phyloP scores from a whole-genome alignment of 2,329 filamentous ascomycete genomes.

The Fusarium pininemorale region DNA sequence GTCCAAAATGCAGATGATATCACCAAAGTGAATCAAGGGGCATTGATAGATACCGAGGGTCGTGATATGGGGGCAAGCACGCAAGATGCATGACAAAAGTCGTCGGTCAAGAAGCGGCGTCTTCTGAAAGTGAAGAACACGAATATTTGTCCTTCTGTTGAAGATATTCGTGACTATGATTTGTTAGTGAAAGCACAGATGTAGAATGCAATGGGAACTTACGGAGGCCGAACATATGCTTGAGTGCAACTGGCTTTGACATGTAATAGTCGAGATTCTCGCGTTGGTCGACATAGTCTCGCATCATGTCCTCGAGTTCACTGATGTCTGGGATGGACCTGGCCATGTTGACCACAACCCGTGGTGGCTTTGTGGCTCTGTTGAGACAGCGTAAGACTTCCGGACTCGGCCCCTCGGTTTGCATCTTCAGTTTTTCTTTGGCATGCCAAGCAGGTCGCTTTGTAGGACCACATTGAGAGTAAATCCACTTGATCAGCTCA shows the following conservation, averaged over 20 bases:
- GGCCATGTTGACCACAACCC: conserved; percentile 4
- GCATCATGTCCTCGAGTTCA: neutral
- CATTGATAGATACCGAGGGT: conserved; percentile 52
- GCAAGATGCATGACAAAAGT: conserved; percentile 48
- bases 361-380: neutral
- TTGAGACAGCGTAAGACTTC: neutral
- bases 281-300: neutral
- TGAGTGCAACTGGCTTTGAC: conserved; percentile 19
- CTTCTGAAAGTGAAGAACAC: conserved; percentile 45
- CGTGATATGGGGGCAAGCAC: conserved; percentile 44
- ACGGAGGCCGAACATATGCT: conserved; percentile 29
- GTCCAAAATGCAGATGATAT: conserved; percentile 47
- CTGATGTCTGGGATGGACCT: conserved; percentile 12
- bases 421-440: neutral
- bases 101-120: conserved; percentile 47
- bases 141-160: conserved; percentile 19
- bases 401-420: neutral
- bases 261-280: neutral
- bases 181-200: conserved; percentile 7
- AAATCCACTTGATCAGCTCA: neutral
- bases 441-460: neutral
- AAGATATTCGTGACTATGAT: conserved; percentile 40
- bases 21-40: conserved; percentile 50
- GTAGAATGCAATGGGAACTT: conserved; percentile 12
- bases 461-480: neutral